These are phyloP conservation scores for Grigorovia yakushimaensis DNA, from an alignment of 805 yeast genomes.

Conservation along the genomic window DNA sequence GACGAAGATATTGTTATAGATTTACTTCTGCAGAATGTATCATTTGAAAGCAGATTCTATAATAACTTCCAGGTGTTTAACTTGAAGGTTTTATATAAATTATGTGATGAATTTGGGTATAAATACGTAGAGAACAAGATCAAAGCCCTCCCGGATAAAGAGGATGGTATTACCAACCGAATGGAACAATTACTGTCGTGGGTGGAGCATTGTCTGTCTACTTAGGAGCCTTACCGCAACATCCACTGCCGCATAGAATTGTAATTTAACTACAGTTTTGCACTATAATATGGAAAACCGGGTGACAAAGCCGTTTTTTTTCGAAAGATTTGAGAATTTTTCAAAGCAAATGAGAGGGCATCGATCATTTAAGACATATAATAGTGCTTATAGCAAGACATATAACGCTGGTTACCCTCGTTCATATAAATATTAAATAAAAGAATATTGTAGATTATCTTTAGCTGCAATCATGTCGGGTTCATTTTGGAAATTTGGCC, in stretches of 20 bases:
- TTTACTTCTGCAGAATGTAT: slow-evolving; percentile 39
- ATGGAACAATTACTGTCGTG: slow-evolving; percentile 1
- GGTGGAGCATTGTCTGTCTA: background rate
- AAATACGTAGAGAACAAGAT: slow-evolving; percentile 17
- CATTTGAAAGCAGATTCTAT: slow-evolving; percentile 61
- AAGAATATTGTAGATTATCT: background rate
- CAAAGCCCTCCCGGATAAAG: slow-evolving; percentile 11
- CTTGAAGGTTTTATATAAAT: slow-evolving; percentile 35
- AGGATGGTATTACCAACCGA: slow-evolving; percentile 9
- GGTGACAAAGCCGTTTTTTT: background rate
- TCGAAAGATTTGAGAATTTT: background rate
- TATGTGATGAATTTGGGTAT: slow-evolving; percentile 18
- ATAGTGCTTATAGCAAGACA: background rate
- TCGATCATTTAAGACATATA: background rate
- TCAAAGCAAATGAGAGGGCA: background rate
- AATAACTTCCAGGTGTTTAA: slow-evolving; percentile 41
- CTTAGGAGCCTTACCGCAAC: too few species aligned
- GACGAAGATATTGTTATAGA: slow-evolving; percentile 33
- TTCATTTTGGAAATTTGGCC: slow-evolving; percentile 56
- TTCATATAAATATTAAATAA: background rate
- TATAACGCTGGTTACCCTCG: background rate
- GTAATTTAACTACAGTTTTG: background rate
- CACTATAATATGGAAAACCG: background rate
- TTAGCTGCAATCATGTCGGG: slow-evolving; percentile 28
- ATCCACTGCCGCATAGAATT: too few species aligned